phyloP scores from a whole-genome alignment of 176 grass and related monocot species.

The Ampelocalamus luodianensis region DNA sequence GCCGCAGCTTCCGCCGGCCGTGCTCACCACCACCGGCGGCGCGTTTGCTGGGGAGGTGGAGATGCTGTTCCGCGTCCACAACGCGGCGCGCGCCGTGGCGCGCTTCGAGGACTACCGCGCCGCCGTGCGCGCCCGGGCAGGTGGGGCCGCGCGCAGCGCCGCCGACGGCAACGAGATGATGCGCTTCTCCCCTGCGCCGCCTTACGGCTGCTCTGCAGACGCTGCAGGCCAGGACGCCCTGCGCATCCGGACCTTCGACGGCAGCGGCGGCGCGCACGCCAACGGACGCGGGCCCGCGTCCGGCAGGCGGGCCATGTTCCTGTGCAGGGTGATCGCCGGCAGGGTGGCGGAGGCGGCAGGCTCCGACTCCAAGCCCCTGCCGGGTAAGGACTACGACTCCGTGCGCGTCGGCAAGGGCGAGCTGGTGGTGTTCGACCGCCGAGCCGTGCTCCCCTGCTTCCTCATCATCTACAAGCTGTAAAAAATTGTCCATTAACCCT shows the following conservation, averaged over 20 bases:
- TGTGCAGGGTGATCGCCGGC: constrained; percentile 88
- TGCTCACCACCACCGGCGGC: neutral
- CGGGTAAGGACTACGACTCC: constrained; percentile 62
- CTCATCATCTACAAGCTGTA: constrained; percentile 88
- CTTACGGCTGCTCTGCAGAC: neutral
- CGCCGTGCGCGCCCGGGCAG: constrained; percentile 56
- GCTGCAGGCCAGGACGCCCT: constrained; percentile 33
- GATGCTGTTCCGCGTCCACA: constrained; percentile 96
- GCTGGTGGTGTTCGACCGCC: constrained; percentile 77
- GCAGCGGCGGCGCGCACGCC: constrained; percentile 83
- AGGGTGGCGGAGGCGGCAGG: constrained; percentile 52
- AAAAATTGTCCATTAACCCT: constrained; percentile 37
- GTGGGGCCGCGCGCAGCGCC: constrained; percentile 53
- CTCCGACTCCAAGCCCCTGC: neutral
- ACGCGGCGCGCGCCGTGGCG: constrained; percentile 66
- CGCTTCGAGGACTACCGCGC: constrained; percentile 91
- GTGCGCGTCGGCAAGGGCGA: constrained; percentile 66
- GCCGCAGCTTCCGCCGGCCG: constrained; percentile 20
- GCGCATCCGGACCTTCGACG: constrained; percentile 74
- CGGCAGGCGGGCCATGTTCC: constrained; percentile 74
- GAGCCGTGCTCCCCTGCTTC: constrained; percentile 94
- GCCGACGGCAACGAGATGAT: constrained; percentile 97
- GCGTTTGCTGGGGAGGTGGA: constrained; percentile 74
- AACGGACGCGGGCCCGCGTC: constrained; percentile 47
- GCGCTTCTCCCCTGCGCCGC: constrained; percentile 66